phyloP scores from a whole-genome alignment of 441 rosid genomes.

The Erodium moschatum region DNA sequence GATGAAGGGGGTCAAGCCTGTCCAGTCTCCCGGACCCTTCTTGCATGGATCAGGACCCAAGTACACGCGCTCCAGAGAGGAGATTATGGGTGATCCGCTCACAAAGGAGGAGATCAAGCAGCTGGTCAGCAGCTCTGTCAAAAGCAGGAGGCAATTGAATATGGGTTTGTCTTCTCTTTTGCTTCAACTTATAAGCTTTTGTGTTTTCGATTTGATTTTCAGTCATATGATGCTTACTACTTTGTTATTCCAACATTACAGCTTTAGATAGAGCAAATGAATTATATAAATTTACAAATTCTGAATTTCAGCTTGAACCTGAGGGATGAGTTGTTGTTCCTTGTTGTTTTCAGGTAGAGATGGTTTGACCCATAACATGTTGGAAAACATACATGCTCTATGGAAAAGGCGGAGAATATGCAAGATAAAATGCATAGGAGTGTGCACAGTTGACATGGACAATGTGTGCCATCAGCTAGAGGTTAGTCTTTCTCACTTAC shows the following conservation, averaged over 20 bases:
- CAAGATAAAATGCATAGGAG: constrained; percentile 86
- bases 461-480: constrained; percentile 78
- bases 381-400: constrained; percentile 77
- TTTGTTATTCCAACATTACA: not conserved
- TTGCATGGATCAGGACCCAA: constrained; percentile 67
- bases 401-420: constrained; percentile 86
- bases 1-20: constrained; percentile 77
- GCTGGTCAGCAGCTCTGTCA: constrained; percentile 47
- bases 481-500: constrained; percentile 31
- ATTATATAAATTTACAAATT: not conserved
- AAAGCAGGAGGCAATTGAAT: constrained; percentile 66
- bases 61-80: constrained; percentile 62
- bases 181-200: not conserved
- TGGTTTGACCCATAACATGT: constrained; percentile 92
- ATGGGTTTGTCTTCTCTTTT: constrained; percentile 41
- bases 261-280: not conserved
- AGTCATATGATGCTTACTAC: not conserved
- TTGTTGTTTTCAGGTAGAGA: constrained; percentile 61
- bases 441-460: constrained; percentile 87
- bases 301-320: not conserved
- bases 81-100: constrained; percentile 81
- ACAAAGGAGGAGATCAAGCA: constrained; percentile 55
- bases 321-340: not conserved
- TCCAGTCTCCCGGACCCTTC: constrained; percentile 78
- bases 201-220: not conserved